Percentiles rank a stretch among this genome's conserved stretches.
These are phyloP conservation scores for Acanthochlamys bracteata DNA, from an alignment of 106 monocot genomes.

Conservation along the genomic window DNA sequence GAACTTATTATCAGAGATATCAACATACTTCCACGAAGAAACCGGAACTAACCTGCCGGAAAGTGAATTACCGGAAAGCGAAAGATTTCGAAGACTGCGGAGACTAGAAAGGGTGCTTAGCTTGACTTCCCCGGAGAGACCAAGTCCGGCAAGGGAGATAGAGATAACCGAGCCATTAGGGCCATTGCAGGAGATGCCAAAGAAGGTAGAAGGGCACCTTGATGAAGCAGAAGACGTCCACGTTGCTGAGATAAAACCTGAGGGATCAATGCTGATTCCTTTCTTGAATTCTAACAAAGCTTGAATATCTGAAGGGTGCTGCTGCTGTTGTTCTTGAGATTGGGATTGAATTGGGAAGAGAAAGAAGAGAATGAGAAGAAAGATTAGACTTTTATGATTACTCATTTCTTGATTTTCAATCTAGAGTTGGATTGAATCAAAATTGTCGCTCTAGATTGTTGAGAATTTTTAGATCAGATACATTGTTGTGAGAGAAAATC, in stretches of 20 bases:
- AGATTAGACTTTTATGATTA: not conserved
- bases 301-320: conserved; percentile 5
- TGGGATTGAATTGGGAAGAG: not conserved
- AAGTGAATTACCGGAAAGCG: conserved; percentile 59
- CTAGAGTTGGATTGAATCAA: too few species aligned
- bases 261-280: conserved; percentile 44
- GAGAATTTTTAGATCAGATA: too few species aligned
- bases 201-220: not conserved
- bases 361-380: conserved; percentile 10
- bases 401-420: conserved; percentile 2
- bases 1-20: conserved; percentile 73
- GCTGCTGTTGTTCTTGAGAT: not conserved
- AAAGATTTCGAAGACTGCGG: conserved; percentile 37
- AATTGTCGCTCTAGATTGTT: too few species aligned
- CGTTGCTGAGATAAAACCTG: conserved; percentile 25
- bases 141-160: conserved; percentile 43
- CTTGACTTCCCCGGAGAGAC: conserved; percentile 69
- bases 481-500: too few species aligned
- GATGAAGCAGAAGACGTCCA: conserved; percentile 25
- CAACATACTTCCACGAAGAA: conserved; percentile 40
- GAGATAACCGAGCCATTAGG: conserved; percentile 25
- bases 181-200: conserved; percentile 42
- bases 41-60: conserved; percentile 61
- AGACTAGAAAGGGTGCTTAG: conserved; percentile 44
- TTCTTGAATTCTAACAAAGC: conserved; percentile 81